A percentile compares a stretch with the other conserved stretches of the same genome.
Conservation (phyloP, 2,329 filamentous ascomycete genomes). For the Zelopaecilomyces penicillatus region DNA sequence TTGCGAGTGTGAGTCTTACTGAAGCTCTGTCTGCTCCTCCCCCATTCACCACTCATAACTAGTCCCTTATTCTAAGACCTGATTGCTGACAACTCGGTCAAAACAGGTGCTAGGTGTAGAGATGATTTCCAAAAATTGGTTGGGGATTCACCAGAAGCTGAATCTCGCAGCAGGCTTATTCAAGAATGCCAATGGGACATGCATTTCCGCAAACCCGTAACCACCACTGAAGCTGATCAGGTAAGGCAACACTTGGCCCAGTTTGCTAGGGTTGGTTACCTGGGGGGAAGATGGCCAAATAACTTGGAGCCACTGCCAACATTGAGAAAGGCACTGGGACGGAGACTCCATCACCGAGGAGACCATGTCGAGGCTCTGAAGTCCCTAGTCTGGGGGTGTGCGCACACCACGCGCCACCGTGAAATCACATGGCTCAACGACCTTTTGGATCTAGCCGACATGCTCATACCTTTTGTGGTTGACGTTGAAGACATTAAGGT, state of each 20-base stretch:
- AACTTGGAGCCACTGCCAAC: slow-evolving; percentile 5
- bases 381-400: not conserved
- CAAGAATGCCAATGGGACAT: not conserved
- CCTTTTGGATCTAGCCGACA: slow-evolving; percentile 3
- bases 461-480: not conserved
- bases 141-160: not conserved
- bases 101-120: not conserved
- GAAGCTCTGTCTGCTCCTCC: no score
- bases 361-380: not conserved
- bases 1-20: slow-evolving; percentile 3
- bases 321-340: slow-evolving; percentile 1
- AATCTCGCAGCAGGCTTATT: not conserved
- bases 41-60: not conserved
- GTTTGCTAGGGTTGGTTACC: not conserved
- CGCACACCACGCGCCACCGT: not conserved
- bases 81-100: not conserved
- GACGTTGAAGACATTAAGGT: not conserved
- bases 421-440: slow-evolving; percentile 3
- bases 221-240: no score
- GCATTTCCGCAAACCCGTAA: no score
- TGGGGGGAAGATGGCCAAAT: not conserved
- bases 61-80: not conserved
- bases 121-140: not conserved
- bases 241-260: no score
- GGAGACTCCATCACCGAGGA: not conserved